phyloP scores from a whole-genome alignment of 495 filamentous ascomycete species.

The Lophium mytilinum region DNA sequence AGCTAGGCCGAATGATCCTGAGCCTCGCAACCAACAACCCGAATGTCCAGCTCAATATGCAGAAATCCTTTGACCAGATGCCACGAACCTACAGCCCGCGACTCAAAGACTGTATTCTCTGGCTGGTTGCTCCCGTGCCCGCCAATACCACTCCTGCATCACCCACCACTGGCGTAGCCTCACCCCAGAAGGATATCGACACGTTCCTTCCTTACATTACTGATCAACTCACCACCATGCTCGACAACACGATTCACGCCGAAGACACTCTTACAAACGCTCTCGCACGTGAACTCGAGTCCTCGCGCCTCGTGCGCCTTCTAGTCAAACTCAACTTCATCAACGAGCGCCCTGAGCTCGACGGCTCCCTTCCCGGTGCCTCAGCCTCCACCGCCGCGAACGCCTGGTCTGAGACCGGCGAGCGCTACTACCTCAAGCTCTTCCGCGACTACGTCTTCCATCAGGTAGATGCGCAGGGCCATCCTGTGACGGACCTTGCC shows the following conservation, averaged over 20 bases:
- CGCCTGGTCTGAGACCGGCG: constrained; percentile 77
- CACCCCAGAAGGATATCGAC: constrained; percentile 56
- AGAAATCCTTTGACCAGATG: constrained; percentile 63
- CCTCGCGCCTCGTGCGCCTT: constrained; percentile 75
- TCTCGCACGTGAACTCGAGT: constrained; percentile 77
- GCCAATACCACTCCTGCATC: constrained; percentile 16
- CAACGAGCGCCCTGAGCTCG: constrained; percentile 81
- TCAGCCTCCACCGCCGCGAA: background rate
- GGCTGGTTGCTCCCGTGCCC: constrained; percentile 53
- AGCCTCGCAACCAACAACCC: constrained; percentile 62
- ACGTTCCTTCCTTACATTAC: constrained; percentile 70
- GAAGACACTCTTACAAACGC: constrained; percentile 64
- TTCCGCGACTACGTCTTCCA: constrained; percentile 98
- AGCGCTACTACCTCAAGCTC: constrained; percentile 83
- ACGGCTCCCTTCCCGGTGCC: constrained; percentile 44
- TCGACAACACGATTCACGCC: constrained; percentile 66
- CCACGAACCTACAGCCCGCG: constrained; percentile 61
- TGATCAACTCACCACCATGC: constrained; percentile 56
- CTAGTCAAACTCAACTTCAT: constrained; percentile 77
- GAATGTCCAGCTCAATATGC: constrained; percentile 45
- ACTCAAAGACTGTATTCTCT: constrained; percentile 65
- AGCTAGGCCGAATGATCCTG: constrained; percentile 77
- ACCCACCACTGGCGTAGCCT: constrained; percentile 31
- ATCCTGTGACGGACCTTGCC: constrained; percentile 71
- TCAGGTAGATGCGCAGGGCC: constrained; percentile 75